Evolutionary conservation across 345 rosid species (phyloP), one percentile per base, ranked within the genome.

Genomic region (Ailanthus altissimus): DNA sequence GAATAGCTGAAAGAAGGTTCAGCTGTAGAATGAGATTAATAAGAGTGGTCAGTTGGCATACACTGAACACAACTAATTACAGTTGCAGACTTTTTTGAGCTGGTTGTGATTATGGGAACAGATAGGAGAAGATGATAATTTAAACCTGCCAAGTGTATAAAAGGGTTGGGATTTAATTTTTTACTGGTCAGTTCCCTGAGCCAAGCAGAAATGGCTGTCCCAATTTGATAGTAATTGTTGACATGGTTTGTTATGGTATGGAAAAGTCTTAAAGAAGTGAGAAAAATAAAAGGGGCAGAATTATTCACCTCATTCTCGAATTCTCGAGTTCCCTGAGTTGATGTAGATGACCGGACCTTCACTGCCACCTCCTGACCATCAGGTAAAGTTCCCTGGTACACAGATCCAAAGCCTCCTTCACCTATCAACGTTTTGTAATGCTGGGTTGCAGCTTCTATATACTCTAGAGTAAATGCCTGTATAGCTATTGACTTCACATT

Each of bases 1-100:
- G 83, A 53, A 89, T 84, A 21, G 86, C 85, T n/a, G 93, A 89
- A 62, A 91, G 91, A 77, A 91, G 91, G 72, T 86, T 86, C 78
- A 89, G 81, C 93, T 91, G 83, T 72, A 74, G n/a, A 20, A 82
- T 54, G 28, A 47, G 25, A 74, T 45, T 18, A 26, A 79, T 46
- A 54, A 49, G 16, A 23, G 58, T 67, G 32, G 67, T 74, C 75
- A 81, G 57, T 12, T 26, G 13, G 15, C 66, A 68, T 32, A 6
- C 3, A 61, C 6, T 21, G 38, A 21, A 38, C 38, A 32, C 38
- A 32, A 5, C 36, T 18, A 36, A 38, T 45, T 23, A 23, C 25
- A 13, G 18, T 32, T 8, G 18, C 46, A 20, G 47, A 0, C 18
- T 36, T 14, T 9, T 14, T 38, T 70, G 61, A 36, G 57, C 47